Percentiles rank a stretch among this genome's conserved stretches.
phyloP scores from a whole-genome alignment of 2,329 filamentous ascomycete genomes.

The Fusarium floridanum region DNA sequence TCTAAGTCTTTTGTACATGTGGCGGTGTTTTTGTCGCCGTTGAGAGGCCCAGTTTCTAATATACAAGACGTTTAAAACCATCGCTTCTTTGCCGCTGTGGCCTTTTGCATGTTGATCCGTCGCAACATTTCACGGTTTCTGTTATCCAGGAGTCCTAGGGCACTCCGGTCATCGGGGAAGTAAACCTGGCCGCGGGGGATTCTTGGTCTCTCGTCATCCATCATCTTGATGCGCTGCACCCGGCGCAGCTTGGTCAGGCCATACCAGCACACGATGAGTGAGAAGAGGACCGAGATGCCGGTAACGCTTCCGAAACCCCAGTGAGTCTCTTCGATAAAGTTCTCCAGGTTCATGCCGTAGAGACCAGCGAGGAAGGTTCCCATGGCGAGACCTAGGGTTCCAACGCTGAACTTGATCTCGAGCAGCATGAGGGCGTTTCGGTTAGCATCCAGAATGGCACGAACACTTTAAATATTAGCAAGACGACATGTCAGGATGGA shows the following conservation, averaged over 20 bases:
- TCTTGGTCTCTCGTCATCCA: slow-evolving; percentile 56
- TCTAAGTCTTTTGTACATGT: slow-evolving; percentile 36
- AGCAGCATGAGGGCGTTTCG: slow-evolving; percentile 98
- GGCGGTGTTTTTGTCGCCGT: slow-evolving; percentile 25
- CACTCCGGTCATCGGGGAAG: slow-evolving; percentile 51
- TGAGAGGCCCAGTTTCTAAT: slow-evolving; percentile 19
- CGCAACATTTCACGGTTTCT: slow-evolving; percentile 68
- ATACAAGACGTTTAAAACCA: slow-evolving; percentile 41
- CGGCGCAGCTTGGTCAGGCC: slow-evolving; percentile 86
- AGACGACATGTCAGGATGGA: not conserved
- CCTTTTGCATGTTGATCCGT: slow-evolving; percentile 64
- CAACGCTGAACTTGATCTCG: slow-evolving; percentile 95
- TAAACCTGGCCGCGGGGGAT: slow-evolving; percentile 58
- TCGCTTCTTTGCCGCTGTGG: slow-evolving; percentile 52
- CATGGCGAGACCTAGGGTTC: slow-evolving; percentile 92
- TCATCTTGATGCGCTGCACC: slow-evolving; percentile 92
- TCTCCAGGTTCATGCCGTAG: slow-evolving; percentile 99
- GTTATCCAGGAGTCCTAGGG: slow-evolving; percentile 65
- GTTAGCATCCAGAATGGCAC: slow-evolving; percentile 97
- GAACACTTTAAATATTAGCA: slow-evolving; percentile 71
- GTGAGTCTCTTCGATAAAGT: slow-evolving; percentile 95
- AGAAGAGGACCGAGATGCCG: slow-evolving; percentile 76
- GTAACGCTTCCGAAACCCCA: slow-evolving; percentile 87
- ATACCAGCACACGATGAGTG: slow-evolving; percentile 83
- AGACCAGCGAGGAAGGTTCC: slow-evolving; percentile 97